Evolutionary conservation across 2,329 filamentous ascomycete species (phyloP), one percentile per base, ranked within the genome.

Genomic region (Ophiostoma sp.): DNA sequence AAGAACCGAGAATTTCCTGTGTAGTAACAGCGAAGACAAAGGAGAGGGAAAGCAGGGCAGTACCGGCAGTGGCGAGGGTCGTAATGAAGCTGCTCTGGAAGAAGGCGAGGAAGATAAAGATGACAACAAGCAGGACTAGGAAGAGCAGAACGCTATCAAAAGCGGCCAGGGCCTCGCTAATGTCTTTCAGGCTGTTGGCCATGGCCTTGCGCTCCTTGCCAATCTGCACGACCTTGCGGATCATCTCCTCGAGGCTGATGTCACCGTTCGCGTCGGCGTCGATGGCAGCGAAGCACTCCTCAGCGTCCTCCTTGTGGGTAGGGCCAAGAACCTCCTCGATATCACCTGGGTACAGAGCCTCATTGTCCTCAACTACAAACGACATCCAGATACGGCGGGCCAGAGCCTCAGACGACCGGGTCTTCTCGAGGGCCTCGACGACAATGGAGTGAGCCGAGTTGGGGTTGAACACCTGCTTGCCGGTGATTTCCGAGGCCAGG

Each of bases 341-440:
- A 80, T 99, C 96, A 4, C 97, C 94, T 9, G 88, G 82, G 77
- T 88, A 93, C 9, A 99, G 86, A 0, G 91, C 85, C 55, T 98
- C 93, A 74, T 91, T 91, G 78, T 94, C 94, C 82, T 98, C 95
- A 3, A 96, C 90, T 1, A 97, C 96, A 80, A 98, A 97, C 0
- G 95, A 98, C 93, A 98, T 97, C 96, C 96, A 98, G 75, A 98
- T 91, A 79, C 96, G 92, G 77, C 90, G 92, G n/a, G 93, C 95
- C 73, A 98, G 85, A n/a, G 96, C 96, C 81, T 98, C 95, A 0
- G 94, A 93, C 7, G 94, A 93, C 74, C 88, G 87, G 59, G 89
- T 90, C 83, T 94, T 95, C 82, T 98, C 95, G 42, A 98, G 86
- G 9, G 95, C 96, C 80, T 97, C 90, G 15, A 97, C 86, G 5